Evolutionary conservation across 2,329 filamentous ascomycete species (phyloP), one percentile per base, ranked within the genome.

Genomic region (Alternaria viburni): DNA sequence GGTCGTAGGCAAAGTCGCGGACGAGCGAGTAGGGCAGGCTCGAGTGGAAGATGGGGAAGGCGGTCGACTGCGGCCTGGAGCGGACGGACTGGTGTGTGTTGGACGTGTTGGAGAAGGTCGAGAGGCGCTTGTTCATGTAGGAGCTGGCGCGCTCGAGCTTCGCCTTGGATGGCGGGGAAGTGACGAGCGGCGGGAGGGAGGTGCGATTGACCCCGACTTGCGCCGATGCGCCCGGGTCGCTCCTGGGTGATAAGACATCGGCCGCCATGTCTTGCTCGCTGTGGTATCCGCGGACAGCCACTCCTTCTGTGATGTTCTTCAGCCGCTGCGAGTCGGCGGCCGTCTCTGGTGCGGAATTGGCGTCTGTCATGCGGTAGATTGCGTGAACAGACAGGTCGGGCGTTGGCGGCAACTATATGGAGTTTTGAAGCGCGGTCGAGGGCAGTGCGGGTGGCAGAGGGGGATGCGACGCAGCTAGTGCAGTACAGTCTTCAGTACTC

Each of bases 1-100:
- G 78, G 30, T 93, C 89, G 78, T 98, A 99, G 70, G 96, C 96
- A 82, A 98, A 99, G 84, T 99, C 96, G 75, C 96, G 91, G 69
- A 99, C 94, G 47, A 93, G 85, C n/a, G 93, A 90, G 79, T 97
- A 97, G 7, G 92, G 81, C 17, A 97, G 87, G 77, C 90, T 97
- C 62, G 93, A 96, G 73, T 93, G 91, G 80, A 93, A 96, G 73
- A 91, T 84, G 15, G 93, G 91, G 75, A 96, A 95, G 66, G 92
- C 86, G 75, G 91, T 88, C n/a, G 93, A 97, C 59, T 86, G 86
- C 19, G 93, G 93, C 64, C 93, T 89, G 67, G 93, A 97, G 66
- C 90, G 88, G 26, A 72, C 65, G 52, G 81, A 83, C 51, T 82
- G 84, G 54, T 66, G 63, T 44, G 67, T 66, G 45, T 45, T 64